Base-by-base conservation (phyloP, 164 flowering plant genomes). In the Vitis rotundifolia region DNA sequence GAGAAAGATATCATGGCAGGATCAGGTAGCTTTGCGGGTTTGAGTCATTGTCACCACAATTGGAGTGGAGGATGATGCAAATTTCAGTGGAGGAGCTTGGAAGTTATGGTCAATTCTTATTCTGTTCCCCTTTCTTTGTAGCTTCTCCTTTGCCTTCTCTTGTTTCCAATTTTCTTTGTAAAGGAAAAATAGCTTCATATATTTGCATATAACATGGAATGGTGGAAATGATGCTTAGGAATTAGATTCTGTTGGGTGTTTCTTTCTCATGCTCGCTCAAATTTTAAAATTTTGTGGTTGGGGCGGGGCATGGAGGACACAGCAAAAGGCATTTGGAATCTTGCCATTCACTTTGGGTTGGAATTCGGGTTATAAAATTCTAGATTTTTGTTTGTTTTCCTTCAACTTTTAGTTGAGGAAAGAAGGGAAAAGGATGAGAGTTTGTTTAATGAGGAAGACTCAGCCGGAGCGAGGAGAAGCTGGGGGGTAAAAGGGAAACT, bases 1-100 rank as follows among this genome's bases (percentile, higher is more conserved):
- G 80, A 84, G 92, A 73, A 93, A 91, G 83, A 89, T 93, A 59
- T 73, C 98, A 53, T 91, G 97, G 98, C 94, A 90, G 73, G 98
- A 93, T 74, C 97, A 79, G 47, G 90, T 93, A 72, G 97, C 95
- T 57, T 80, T 90, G 79, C 85, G 87, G 76, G 98, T 90, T 57
- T 91, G 77, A 84, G 28, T 54, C 16, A 37, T 51, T 60, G 47
- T 73, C 14, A 11, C 31, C 62, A 18, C 52, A 44, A 18, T 50
- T 49, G 11, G 49, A 70, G 19, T 61, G 29, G 51, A 14, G 62
- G 55, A 11, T 14, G 0, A 1, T 22, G 26, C 26, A 22, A 11
- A 29, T 19, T 14, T 22, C 26, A 22, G 2, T 66, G 31, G 52
- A 15, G 13, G 5, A 54, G 71, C 16, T 52, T 9, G 60, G 66